These are phyloP conservation scores for Spathaspora girioi DNA, from an alignment of 805 yeast genomes.

Conservation along the genomic window DNA sequence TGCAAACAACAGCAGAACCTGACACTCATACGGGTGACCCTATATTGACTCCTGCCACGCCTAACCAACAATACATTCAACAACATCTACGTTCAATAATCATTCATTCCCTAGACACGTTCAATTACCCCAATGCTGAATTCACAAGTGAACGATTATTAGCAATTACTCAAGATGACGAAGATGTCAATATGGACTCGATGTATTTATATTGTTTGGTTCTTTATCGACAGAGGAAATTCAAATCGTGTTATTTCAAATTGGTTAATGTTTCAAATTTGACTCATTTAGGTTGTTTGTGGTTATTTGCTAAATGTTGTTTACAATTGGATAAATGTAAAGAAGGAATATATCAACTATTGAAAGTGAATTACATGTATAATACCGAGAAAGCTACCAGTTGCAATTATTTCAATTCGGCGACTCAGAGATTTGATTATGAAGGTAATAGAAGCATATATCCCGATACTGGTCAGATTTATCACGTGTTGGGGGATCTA, in stretches of 20 bases:
- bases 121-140: constrained; percentile 70
- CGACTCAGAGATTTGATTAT: constrained; percentile 26
- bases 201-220: constrained; percentile 68
- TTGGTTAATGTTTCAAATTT: constrained; percentile 21
- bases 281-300: constrained; percentile 72
- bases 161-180: constrained; percentile 40
- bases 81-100: constrained; percentile 54
- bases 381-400: constrained; percentile 14
- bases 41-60: not conserved
- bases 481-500: constrained; percentile 67
- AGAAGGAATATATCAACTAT: constrained; percentile 56
- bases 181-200: constrained; percentile 54
- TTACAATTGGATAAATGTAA: constrained; percentile 48
- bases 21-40: not conserved
- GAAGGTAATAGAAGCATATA: constrained; percentile 33
- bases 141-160: constrained; percentile 80
- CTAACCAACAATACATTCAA: constrained; percentile 18
- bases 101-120: constrained; percentile 71
- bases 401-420: constrained; percentile 12
- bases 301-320: constrained; percentile 68
- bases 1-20: not conserved
- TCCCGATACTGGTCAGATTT: constrained; percentile 73
- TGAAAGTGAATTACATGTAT: constrained; percentile 27
- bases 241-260: constrained; percentile 56
- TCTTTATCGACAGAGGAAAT: constrained; percentile 54